Conservation (phyloP, 306 rosid species). For the Sicyos edulis region DNA sequence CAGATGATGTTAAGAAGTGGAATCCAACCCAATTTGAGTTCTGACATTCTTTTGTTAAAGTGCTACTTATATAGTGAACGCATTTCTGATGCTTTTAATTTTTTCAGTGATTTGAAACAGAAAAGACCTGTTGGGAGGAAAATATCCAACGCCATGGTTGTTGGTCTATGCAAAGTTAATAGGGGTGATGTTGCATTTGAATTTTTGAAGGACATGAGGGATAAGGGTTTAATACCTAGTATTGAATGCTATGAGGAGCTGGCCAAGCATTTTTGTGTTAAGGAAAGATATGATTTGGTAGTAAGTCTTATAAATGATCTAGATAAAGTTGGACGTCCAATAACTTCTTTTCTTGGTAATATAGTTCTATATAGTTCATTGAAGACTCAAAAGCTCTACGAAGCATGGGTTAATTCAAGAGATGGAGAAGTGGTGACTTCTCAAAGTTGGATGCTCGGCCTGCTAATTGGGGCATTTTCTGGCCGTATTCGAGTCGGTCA, state of each 20-base stretch:
- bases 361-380: slow-evolving; percentile 49
- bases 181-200: slow-evolving; percentile 39
- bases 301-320: slow-evolving; percentile 43
- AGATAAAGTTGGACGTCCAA: slow-evolving; percentile 52
- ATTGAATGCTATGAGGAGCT: slow-evolving; percentile 53
- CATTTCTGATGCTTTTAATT: slow-evolving; percentile 55
- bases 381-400: slow-evolving; percentile 40
- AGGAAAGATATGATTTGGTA: slow-evolving; percentile 36
- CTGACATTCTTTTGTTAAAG: slow-evolving; percentile 40
- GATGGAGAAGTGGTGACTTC: slow-evolving; percentile 34
- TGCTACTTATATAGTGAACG: slow-evolving; percentile 40
- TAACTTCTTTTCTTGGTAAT: slow-evolving; percentile 71
- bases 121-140: slow-evolving; percentile 30
- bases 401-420: slow-evolving; percentile 38
- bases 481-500: slow-evolving; percentile 36
- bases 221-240: slow-evolving; percentile 39
- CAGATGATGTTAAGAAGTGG: slow-evolving; percentile 53
- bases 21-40: slow-evolving; percentile 31
- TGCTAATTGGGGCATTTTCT: slow-evolving; percentile 56
- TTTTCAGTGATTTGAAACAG: slow-evolving; percentile 35
- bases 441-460: slow-evolving; percentile 38
- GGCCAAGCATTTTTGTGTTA: slow-evolving; percentile 38
- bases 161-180: slow-evolving; percentile 45
- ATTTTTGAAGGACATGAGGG: slow-evolving; percentile 38
- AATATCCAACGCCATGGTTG: slow-evolving; percentile 36